phyloP scores from a whole-genome alignment of 2,329 filamentous ascomycete genomes.

The Annulohypoxylon truncatum region DNA sequence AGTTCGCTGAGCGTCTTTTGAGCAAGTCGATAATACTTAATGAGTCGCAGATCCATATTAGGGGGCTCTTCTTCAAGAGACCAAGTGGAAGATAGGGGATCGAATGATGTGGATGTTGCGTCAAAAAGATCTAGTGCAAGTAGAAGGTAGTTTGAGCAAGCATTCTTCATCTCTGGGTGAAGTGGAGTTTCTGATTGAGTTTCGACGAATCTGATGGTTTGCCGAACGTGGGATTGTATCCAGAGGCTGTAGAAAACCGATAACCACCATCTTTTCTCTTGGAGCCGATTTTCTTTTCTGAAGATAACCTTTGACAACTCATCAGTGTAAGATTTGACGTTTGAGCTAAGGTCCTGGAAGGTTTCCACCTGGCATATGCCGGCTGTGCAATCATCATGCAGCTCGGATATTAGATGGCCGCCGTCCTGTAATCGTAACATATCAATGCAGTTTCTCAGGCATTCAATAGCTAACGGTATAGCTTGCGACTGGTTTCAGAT shows the following conservation, averaged over 20 bases:
- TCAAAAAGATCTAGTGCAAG: conserved; percentile 39
- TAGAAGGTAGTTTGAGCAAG: conserved; percentile 29
- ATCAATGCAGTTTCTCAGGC: conserved; percentile 37
- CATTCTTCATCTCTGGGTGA: conserved; percentile 9
- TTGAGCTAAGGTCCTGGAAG: conserved; percentile 28
- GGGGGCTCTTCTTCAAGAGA: conserved; percentile 40
- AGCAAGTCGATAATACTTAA: conserved; percentile 40
- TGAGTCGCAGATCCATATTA: conserved; percentile 34
- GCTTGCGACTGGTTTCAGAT: conserved; percentile 25
- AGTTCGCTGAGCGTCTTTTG: conserved; percentile 32
- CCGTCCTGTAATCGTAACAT: conserved; percentile 32
- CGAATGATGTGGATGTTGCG: conserved; percentile 36
- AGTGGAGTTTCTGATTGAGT: conserved; percentile 14
- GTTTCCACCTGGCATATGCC: conserved; percentile 26
- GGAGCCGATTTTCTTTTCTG: conserved; percentile 36
- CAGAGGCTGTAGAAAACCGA: conserved; percentile 39
- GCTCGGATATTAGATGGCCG: conserved; percentile 12
- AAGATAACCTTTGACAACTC: conserved; percentile 39
- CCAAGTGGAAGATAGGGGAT: conserved; percentile 34
- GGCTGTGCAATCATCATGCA: conserved; percentile 26
- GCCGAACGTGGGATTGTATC: conserved; percentile 40
- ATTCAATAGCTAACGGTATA: conserved; percentile 30
- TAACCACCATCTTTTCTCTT: conserved; percentile 41
- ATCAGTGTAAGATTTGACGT: conserved; percentile 29
- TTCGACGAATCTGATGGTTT: conserved; percentile 27